These are phyloP conservation scores for Torrubiella hemipterigena DNA, from an alignment of 2,329 filamentous ascomycete genomes.

Conservation along the genomic window DNA sequence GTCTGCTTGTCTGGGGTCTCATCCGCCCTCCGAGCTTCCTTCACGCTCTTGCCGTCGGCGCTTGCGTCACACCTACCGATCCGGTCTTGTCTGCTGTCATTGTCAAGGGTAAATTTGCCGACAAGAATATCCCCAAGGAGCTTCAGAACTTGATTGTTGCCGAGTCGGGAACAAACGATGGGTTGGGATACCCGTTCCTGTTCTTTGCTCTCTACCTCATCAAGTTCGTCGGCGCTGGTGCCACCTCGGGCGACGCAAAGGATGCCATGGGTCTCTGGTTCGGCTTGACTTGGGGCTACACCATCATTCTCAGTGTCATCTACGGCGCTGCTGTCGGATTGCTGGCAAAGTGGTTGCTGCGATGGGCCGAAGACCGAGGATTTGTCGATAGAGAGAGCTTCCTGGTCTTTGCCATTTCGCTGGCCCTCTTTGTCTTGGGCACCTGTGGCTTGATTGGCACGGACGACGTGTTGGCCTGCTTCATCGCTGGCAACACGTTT, in stretches of 20 bases:
- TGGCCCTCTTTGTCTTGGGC: conserved; percentile 77
- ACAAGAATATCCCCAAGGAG: conserved; percentile 73
- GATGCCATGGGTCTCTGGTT: conserved; percentile 73
- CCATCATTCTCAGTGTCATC: conserved; percentile 62
- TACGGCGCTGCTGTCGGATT: conserved; percentile 73
- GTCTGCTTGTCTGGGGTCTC: conserved; percentile 64
- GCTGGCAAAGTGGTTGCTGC: conserved; percentile 69
- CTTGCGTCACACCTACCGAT: conserved; percentile 87
- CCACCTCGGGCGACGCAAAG: conserved; percentile 44
- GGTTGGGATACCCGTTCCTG: conserved; percentile 77
- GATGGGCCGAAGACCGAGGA: conserved; percentile 70
- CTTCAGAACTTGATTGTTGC: conserved; percentile 71
- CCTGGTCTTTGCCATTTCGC: conserved; percentile 71
- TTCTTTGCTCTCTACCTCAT: conserved; percentile 78
- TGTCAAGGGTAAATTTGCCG: conserved; percentile 86
- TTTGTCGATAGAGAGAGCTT: conserved; percentile 84
- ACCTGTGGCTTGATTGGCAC: conserved; percentile 80
- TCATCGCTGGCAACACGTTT: conserved; percentile 82
- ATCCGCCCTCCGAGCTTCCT: conserved; percentile 62
- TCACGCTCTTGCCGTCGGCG: conserved; percentile 67
- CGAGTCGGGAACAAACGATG: conserved; percentile 83
- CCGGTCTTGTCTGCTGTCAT: conserved; percentile 81
- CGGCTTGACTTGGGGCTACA: conserved; percentile 74
- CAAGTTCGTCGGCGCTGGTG: conserved; percentile 55
- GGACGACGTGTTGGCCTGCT: conserved; percentile 84